Conservation (phyloP, 73 alveolate genomes). For the Paramecium primaurelia region DNA sequence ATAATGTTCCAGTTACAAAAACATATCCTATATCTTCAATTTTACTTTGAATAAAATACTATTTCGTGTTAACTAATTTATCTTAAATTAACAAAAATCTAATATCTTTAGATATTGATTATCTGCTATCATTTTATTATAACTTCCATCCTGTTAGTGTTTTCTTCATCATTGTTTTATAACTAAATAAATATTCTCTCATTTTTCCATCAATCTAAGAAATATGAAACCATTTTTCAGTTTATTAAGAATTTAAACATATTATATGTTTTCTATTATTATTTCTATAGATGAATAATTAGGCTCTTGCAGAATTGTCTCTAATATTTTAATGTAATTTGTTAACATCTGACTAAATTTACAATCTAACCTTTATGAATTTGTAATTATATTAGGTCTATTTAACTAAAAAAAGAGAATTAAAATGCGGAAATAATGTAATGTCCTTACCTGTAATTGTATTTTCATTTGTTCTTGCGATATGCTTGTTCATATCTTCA, state of each 20-base stretch:
- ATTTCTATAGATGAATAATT: not conserved
- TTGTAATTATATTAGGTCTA: not conserved
- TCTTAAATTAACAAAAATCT: not conserved
- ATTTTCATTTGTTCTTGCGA: not conserved
- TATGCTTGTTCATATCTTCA: conserved; percentile 28
- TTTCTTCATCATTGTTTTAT: not conserved
- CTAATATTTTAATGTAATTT: not conserved
- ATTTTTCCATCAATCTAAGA: not conserved
- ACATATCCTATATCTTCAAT: not conserved
- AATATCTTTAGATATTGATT: not conserved
- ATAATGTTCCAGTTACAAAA: not conserved
- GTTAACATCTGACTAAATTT: not conserved
- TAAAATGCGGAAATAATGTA: not conserved
- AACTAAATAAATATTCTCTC: not conserved
- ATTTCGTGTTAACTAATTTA: not conserved
- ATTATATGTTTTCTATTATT: not conserved
- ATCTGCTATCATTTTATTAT: not conserved
- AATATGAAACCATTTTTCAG: not conserved
- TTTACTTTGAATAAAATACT: not conserved
- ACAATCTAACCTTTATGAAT: not conserved
- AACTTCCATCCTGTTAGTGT: not conserved
- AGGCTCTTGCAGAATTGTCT: not conserved
- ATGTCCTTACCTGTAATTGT: not conserved
- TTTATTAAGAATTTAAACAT: not conserved
- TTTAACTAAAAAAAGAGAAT: not conserved